Percentiles rank a stretch among this genome's conserved stretches.
These are phyloP conservation scores for Nepenthes gracilis DNA, from an alignment of 148 eudicot species.

Conservation along the genomic window DNA sequence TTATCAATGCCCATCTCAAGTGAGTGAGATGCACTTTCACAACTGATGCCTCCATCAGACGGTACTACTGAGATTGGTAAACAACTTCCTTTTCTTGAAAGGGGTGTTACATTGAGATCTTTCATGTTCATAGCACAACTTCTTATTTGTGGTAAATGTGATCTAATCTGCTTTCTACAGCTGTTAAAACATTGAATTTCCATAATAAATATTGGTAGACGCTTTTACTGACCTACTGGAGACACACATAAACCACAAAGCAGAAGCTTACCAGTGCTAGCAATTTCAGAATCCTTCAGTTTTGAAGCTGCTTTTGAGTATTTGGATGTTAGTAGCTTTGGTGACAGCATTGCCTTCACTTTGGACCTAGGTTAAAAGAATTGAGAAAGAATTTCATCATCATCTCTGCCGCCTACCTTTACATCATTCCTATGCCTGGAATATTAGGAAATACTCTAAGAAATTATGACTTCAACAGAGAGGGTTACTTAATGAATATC, in stretches of 20 bases:
- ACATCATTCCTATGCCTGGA: constrained; percentile 47
- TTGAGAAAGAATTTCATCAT: constrained; percentile 72
- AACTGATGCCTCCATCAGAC: constrained; percentile 59
- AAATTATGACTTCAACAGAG: too few species aligned
- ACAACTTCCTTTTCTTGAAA: constrained; percentile 63
- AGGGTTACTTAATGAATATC: too few species aligned
- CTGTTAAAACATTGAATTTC: background rate
- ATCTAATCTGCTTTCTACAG: constrained; percentile 40
- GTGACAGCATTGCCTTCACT: constrained; percentile 44
- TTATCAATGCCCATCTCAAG: constrained; percentile 39
- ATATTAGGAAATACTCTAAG: too few species aligned
- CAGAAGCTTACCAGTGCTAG: constrained; percentile 40
- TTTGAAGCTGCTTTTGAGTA: constrained; percentile 73
- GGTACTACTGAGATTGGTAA: constrained; percentile 32
- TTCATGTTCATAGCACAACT: constrained; percentile 32
- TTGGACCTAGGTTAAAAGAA: constrained; percentile 38
- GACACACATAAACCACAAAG: constrained; percentile 10
- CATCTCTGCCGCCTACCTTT: constrained; percentile 67
- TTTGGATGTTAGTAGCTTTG: constrained; percentile 53
- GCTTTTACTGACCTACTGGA: background rate
- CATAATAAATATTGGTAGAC: background rate
- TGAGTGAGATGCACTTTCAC: constrained; percentile 74
- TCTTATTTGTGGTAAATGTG: constrained; percentile 32
- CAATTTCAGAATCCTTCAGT: constrained; percentile 47
- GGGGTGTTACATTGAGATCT: constrained; percentile 49